Percentiles rank a stretch among this genome's conserved stretches.
Conservation (phyloP, 345 rosid species). For the Durio zibethinus region DNA sequence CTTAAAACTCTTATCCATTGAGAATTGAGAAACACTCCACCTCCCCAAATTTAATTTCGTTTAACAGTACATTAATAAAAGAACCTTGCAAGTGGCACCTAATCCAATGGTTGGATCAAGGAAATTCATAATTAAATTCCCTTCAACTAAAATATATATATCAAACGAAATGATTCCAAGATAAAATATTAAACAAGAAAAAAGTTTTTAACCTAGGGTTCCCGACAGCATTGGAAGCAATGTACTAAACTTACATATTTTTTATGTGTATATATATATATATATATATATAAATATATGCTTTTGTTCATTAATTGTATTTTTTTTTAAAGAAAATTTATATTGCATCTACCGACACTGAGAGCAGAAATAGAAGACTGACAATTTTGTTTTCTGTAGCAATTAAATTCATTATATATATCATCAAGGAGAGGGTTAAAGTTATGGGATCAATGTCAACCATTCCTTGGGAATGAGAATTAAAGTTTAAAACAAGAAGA, state of each 20-base stretch:
- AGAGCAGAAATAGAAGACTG: conserved; percentile 28
- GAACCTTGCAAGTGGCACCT: neutral
- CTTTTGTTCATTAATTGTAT: conserved; percentile 7
- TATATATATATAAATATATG: too few relatives aligned
- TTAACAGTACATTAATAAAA: neutral
- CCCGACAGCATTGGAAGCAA: conserved; percentile 46
- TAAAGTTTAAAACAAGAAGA: conserved; percentile 14
- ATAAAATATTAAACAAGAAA: neutral
- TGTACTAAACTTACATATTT: conserved; percentile 15
- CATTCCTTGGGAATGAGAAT: conserved; percentile 31
- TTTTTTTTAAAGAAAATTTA: conserved; percentile 3
- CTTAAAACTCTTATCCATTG: conserved; percentile 12
- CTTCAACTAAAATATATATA: too few relatives aligned
- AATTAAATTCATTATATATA: neutral
- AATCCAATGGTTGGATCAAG: neutral
- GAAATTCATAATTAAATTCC: neutral
- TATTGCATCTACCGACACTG: conserved; percentile 17
- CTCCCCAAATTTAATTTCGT: neutral
- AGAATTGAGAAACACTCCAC: conserved; percentile 8
- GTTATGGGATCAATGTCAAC: conserved; percentile 36
- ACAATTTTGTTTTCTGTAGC: conserved; percentile 25
- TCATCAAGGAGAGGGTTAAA: conserved; percentile 20
- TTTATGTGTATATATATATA: too few relatives aligned
- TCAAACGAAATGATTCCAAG: neutral
- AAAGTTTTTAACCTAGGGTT: conserved; percentile 20